Conservation (phyloP, 176 grass and related monocot genomes). For the Phoenix roebelenii region DNA sequence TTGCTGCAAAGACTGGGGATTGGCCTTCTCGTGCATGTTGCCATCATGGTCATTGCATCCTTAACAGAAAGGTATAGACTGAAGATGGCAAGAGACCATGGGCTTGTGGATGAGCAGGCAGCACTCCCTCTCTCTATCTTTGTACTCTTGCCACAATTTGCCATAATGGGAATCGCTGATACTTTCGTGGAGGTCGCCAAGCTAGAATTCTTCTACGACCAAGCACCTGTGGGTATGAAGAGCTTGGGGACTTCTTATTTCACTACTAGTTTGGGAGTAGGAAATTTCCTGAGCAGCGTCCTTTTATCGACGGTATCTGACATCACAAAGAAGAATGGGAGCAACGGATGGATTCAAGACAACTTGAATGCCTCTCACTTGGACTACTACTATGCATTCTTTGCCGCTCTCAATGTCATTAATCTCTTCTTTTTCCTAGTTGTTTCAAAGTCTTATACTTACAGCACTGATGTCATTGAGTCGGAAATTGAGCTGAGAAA, state of each 20-base stretch:
- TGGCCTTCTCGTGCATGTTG: not conserved
- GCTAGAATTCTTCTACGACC: constrained; percentile 20
- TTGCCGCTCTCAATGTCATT: not conserved
- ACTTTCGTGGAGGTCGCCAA: constrained; percentile 10
- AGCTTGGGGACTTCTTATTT: constrained; percentile 17
- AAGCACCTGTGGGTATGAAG: constrained; percentile 19
- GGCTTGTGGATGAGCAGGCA: not conserved
- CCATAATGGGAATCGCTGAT: constrained; percentile 11
- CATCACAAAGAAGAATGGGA: not conserved
- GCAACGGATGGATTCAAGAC: constrained; percentile 3
- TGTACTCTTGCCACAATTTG: constrained; percentile 15
- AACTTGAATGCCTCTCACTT: constrained; percentile 11
- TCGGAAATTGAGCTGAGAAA: not conserved
- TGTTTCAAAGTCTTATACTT: no score
- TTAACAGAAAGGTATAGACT: constrained; percentile 1
- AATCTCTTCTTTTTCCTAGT: not conserved
- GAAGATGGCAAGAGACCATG: not conserved
- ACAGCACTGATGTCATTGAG: not conserved
- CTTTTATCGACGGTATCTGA: not conserved
- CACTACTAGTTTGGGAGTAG: constrained; percentile 3
- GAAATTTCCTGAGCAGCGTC: constrained; percentile 10
- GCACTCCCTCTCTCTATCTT: constrained; percentile 10
- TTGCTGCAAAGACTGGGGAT: constrained; percentile 9
- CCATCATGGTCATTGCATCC: constrained; percentile 1
- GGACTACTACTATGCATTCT: constrained; percentile 14